Conservation (phyloP, 1,139 yeast species). For the Hyphopichia pseudoburtonii region DNA sequence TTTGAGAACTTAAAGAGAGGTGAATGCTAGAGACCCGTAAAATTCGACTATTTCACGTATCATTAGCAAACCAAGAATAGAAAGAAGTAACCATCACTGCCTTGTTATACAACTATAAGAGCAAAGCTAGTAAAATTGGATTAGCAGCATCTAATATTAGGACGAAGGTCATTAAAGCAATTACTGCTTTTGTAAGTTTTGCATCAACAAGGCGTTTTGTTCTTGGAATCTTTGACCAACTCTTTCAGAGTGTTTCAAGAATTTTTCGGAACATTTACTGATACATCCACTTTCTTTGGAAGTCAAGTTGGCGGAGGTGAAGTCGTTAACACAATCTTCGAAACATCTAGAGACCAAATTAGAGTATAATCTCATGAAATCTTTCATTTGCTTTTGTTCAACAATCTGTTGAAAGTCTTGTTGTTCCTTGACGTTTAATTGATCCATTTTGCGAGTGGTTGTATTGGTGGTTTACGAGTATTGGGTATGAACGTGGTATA, state of each 20-base stretch:
- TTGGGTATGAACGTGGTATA: too few species aligned
- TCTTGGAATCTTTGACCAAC: constrained; percentile 99
- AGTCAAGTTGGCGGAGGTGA: constrained; percentile 87
- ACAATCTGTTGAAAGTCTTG: constrained; percentile 94
- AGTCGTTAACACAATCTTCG: constrained; percentile 95
- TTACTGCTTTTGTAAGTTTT: constrained; percentile 40
- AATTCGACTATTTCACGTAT: too few species aligned
- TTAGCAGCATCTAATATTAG: too few species aligned
- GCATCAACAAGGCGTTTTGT: constrained; percentile 68
- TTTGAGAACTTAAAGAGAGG: too few species aligned
- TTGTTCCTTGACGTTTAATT: constrained; percentile 87
- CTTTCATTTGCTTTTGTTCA: constrained; percentile 98
- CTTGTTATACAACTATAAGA: too few species aligned
- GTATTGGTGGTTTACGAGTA: too few species aligned
- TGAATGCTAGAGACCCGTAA: too few species aligned
- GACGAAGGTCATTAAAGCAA: too few species aligned
- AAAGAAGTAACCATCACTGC: too few species aligned
- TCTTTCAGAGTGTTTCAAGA: constrained; percentile 96
- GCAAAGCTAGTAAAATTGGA: too few species aligned
- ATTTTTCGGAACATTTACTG: constrained; percentile 92
- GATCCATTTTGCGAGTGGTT: constrained; percentile 53
- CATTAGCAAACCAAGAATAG: too few species aligned
- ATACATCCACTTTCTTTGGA: constrained; percentile 83
- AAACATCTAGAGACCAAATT: constrained; percentile 95
- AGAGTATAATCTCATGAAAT: constrained; percentile 95